Conservation (phyloP, 139 green algal genomes). For the Micractinium sp. region DNA sequence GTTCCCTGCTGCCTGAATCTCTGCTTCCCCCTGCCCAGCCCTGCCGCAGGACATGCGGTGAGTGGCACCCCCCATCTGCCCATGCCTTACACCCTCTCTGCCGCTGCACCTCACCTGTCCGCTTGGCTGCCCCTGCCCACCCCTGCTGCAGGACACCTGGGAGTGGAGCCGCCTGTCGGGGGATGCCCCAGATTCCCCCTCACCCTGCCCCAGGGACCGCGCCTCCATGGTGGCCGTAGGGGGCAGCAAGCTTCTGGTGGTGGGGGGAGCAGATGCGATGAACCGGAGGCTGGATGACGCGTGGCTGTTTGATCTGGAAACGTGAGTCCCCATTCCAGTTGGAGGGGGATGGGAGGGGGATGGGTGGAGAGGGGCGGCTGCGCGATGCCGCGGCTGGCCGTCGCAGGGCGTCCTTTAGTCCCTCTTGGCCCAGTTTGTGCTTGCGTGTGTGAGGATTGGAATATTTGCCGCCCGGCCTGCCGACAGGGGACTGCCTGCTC, state of each 20-base stretch:
- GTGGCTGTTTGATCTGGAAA: slow-evolving; percentile 70
- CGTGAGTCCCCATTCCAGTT: slow-evolving; percentile 1
- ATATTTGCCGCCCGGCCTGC: too few species aligned
- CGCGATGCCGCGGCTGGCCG: not conserved
- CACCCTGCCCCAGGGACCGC: slow-evolving; percentile 67
- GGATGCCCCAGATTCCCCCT: not conserved
- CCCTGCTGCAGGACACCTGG: slow-evolving; percentile 55
- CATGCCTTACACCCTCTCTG: too few species aligned
- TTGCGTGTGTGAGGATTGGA: too few species aligned
- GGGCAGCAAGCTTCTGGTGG: slow-evolving; percentile 60
- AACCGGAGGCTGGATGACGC: slow-evolving; percentile 66
- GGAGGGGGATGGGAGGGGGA: not conserved
- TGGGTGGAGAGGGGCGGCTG: not conserved
- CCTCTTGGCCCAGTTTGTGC: too few species aligned
- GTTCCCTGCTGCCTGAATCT: too few species aligned
- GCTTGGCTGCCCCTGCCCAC: too few species aligned
- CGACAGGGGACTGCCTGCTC: too few species aligned
- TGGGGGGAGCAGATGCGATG: slow-evolving; percentile 63
- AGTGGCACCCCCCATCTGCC: too few species aligned
- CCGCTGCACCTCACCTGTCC: too few species aligned
- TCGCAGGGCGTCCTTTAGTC: not conserved
- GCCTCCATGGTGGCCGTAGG: slow-evolving; percentile 61
- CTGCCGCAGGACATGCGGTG: too few species aligned
- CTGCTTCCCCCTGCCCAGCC: too few species aligned
- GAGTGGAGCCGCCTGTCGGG: slow-evolving; percentile 61